phyloP scores from a whole-genome alignment of 306 rosid species.

The Senna tora region DNA sequence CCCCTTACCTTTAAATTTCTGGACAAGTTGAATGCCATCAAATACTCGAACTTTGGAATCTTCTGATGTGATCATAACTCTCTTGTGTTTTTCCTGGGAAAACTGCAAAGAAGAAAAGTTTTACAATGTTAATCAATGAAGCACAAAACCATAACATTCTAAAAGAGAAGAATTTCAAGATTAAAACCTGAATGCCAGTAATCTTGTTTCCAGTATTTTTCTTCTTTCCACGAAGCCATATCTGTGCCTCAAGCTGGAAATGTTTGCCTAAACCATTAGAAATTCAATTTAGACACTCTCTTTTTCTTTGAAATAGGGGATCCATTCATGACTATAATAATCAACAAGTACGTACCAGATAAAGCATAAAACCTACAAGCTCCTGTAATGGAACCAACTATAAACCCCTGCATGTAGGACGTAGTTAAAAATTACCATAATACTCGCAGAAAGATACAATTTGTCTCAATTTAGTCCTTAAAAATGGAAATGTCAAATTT shows the following conservation, averaged over 20 bases:
- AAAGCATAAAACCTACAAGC: conserved; percentile 56
- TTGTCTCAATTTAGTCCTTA: no score
- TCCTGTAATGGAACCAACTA: conserved; percentile 68
- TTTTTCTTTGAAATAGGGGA: neutral
- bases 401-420: conserved; percentile 54
- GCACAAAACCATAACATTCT: neutral
- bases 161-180: neutral
- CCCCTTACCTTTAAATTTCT: conserved; percentile 61
- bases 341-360: conserved; percentile 51
- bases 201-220: conserved; percentile 60
- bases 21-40: conserved; percentile 56
- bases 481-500: no score
- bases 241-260: conserved; percentile 52
- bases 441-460: no score
- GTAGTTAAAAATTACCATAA: no score
- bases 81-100: conserved; percentile 43
- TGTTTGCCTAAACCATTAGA: conserved; percentile 52
- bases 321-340: conserved; percentile 26
- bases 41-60: conserved; percentile 68
- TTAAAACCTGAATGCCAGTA: conserved; percentile 71
- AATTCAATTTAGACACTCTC: conserved; percentile 40
- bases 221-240: conserved; percentile 50
- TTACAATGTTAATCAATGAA: conserved; percentile 18
- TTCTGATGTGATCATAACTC: conserved; percentile 70
- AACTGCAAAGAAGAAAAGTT: conserved; percentile 47